Percentiles rank a stretch among this genome's conserved stretches.
Conservation (phyloP, 2,329 filamentous ascomycete species). For the Colletotrichum sp. region DNA sequence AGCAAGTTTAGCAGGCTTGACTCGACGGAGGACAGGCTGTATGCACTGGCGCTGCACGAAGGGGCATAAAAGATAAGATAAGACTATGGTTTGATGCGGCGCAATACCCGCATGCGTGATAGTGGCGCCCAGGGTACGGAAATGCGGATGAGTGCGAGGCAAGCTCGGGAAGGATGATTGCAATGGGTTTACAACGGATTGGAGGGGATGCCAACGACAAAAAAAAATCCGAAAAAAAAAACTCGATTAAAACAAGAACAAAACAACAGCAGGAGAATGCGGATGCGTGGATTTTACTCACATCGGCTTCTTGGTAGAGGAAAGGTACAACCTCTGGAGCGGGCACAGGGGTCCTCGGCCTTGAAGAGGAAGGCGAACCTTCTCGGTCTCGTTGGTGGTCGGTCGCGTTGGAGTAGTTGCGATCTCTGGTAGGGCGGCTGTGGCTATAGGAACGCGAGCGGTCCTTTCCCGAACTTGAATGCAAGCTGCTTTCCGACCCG, state of each 20-base stretch:
- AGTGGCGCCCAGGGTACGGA: constrained; percentile 15
- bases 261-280: constrained; percentile 18
- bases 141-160: constrained; percentile 13
- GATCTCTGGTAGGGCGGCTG: constrained; percentile 64
- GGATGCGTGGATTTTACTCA: constrained; percentile 47
- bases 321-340: constrained; percentile 97
- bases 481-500: constrained; percentile 74
- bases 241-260: neutral
- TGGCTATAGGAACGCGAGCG: constrained; percentile 69
- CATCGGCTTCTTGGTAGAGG: constrained; percentile 86
- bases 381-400: constrained; percentile 69
- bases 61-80: constrained; percentile 20
- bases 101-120: constrained; percentile 18
- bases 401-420: constrained; percentile 80
- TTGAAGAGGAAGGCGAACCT: constrained; percentile 75
- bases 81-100: constrained; percentile 8
- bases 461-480: constrained; percentile 58
- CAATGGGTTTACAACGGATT: neutral
- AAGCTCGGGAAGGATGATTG: neutral
- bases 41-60: neutral
- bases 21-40: constrained; percentile 4
- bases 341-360: constrained; percentile 84
- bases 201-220: constrained; percentile 11
- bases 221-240: constrained; percentile 17
- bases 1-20: constrained; percentile 20